Evolutionary conservation across 495 filamentous ascomycete species (phyloP).

Genomic region (Penicillium cosmopolitanum): DNA sequence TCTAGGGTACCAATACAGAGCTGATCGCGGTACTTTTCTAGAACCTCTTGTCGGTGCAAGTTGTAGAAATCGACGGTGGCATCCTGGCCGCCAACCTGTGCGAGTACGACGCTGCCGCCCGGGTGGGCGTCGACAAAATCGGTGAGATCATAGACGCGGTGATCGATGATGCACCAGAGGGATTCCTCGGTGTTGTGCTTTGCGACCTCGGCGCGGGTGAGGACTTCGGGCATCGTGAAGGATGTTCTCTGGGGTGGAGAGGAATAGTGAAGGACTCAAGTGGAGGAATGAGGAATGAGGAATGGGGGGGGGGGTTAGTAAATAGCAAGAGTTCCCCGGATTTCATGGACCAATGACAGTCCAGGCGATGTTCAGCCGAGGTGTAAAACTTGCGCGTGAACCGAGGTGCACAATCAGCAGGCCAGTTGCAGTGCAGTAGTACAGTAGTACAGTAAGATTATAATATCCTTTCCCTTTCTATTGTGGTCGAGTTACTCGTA

Average conservation of each 20-base stretch:
- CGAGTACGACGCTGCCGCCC: constrained; percentile 57
- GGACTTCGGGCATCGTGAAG: constrained; percentile 35
- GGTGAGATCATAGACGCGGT: constrained; percentile 63
- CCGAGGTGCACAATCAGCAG: not conserved
- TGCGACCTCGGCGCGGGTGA: constrained; percentile 52
- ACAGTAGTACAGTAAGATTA: too few relatives aligned
- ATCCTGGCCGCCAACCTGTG: constrained; percentile 59
- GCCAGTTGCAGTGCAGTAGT: too few relatives aligned
- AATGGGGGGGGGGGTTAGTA: not conserved
- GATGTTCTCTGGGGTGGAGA: not conserved
- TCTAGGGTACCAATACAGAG: constrained; percentile 77
- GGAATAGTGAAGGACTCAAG: constrained; percentile 2
- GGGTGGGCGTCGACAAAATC: constrained; percentile 63
- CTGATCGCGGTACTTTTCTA: constrained; percentile 68
- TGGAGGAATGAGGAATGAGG: not conserved
- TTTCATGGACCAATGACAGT: constrained; percentile 23
- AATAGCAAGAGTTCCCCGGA: constrained; percentile 19
- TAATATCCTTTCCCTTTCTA: too few relatives aligned
- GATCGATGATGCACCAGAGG: constrained; percentile 61
- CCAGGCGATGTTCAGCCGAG: constrained; percentile 21
- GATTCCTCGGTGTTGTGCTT: constrained; percentile 59
- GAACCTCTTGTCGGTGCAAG: constrained; percentile 64
- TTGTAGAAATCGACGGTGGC: constrained; percentile 61
- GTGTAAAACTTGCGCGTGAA: constrained; percentile 1
- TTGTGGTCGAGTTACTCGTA: too few relatives aligned